phyloP scores from a whole-genome alignment of 345 rosid genomes.

The Eucalyptus guilfoylei region DNA sequence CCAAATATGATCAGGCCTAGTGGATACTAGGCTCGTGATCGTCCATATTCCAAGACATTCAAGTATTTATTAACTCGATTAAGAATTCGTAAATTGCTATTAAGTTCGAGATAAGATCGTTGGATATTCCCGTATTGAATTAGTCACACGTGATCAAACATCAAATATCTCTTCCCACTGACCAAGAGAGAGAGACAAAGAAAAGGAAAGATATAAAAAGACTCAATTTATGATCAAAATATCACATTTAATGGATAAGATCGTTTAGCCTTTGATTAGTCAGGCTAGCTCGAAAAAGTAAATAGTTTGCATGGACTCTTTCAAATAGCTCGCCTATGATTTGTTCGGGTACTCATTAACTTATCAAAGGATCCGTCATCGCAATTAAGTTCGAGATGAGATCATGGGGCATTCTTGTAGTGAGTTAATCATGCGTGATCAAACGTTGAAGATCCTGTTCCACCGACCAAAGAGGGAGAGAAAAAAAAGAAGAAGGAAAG shows the following conservation, averaged over 20 bases:
- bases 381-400: background rate
- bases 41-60: background rate
- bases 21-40: background rate
- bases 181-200: background rate
- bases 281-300: too few species aligned
- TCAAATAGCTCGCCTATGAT: too few species aligned
- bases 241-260: too few species aligned
- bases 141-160: background rate
- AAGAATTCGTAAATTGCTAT: background rate
- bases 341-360: background rate
- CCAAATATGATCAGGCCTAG: background rate
- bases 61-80: background rate
- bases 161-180: background rate
- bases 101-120: background rate
- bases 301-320: too few species aligned
- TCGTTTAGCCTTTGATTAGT: background rate
- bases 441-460: too few species aligned
- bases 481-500: background rate
- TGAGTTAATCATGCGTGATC: background rate
- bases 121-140: accelerated
- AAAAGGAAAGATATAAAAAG: too few species aligned
- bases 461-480: background rate
- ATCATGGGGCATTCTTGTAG: background rate
- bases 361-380: background rate
- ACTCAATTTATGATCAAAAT: too few species aligned